A percentile compares a stretch with the other conserved stretches of the same genome.
Conservation (phyloP, 805 yeast species). For the Candida peoriensis region DNA sequence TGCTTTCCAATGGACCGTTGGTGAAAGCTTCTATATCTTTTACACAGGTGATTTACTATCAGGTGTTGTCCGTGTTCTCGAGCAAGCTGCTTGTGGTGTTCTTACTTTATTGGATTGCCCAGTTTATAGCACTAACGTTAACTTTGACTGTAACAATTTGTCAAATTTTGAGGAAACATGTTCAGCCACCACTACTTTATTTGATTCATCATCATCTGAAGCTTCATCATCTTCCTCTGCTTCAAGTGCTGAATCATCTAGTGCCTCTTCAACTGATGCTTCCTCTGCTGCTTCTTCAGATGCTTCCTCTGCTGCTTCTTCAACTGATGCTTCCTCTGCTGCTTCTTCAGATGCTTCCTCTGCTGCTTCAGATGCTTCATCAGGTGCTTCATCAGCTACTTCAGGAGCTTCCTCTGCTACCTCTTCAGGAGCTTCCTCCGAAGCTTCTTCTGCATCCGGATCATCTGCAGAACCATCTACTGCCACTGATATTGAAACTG, state of each 20-base stretch:
- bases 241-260: background rate
- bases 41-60: slow-evolving; percentile 17
- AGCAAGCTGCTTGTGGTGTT: slow-evolving; percentile 6
- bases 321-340: background rate
- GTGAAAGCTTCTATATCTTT: slow-evolving; percentile 7
- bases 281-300: background rate
- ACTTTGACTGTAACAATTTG: slow-evolving; percentile 9
- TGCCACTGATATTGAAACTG: background rate
- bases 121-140: slow-evolving; percentile 5
- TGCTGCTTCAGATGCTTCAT: background rate
- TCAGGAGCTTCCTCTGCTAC: too few species aligned
- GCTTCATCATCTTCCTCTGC: slow-evolving; percentile 1
- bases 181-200: background rate
- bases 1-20: slow-evolving; percentile 1
- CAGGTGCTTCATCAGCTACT: slow-evolving; percentile 1
- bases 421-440: too few species aligned
- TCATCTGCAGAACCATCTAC: background rate
- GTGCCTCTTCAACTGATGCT: background rate
- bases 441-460: background rate
- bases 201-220: background rate
- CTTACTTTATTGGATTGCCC: slow-evolving; percentile 5
- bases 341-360: background rate
- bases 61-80: slow-evolving; percentile 2
- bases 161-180: background rate
- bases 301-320: background rate